These are phyloP conservation scores for Floccularia luteovirens DNA, from an alignment of 768 basidiomycete genomes.

Conservation along the genomic window DNA sequence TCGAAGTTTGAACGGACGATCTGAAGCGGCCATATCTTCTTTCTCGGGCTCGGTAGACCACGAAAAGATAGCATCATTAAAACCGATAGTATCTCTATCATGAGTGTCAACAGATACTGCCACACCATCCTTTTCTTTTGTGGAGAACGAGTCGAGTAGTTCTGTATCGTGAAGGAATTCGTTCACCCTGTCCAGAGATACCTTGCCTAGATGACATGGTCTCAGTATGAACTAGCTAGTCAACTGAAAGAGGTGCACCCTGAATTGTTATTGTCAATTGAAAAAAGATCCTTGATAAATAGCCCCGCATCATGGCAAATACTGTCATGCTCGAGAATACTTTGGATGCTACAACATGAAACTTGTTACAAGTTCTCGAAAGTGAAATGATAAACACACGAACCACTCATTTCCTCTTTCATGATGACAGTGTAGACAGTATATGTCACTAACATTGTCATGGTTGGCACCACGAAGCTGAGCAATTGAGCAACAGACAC, in stretches of 20 bases:
- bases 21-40: constrained; percentile 31
- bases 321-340: constrained; percentile 51
- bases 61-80: constrained; percentile 42
- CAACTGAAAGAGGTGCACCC: constrained; percentile 5
- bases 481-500: background rate
- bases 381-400: background rate
- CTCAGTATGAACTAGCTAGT: background rate
- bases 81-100: constrained; percentile 28
- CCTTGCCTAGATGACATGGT: constrained; percentile 34
- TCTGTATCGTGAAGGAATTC: constrained; percentile 38
- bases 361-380: background rate
- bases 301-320: constrained; percentile 53
- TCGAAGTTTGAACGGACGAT: constrained; percentile 41
- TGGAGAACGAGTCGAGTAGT: constrained; percentile 32
- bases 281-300: constrained; percentile 31
- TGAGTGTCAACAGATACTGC: constrained; percentile 7
- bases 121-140: constrained; percentile 10
- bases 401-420: constrained; percentile 25
- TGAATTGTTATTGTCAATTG: constrained; percentile 13
- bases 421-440: constrained; percentile 42
- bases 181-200: constrained; percentile 51
- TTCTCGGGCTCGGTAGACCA: constrained; percentile 38
- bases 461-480: constrained; percentile 52
- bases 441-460: constrained; percentile 62
- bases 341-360: constrained; percentile 24